Percentiles rank a stretch among this genome's conserved stretches.
Evolutionary conservation across 139 green algal genomes (phyloP).

Genomic region (Raphidocelis subcapitata): DNA sequence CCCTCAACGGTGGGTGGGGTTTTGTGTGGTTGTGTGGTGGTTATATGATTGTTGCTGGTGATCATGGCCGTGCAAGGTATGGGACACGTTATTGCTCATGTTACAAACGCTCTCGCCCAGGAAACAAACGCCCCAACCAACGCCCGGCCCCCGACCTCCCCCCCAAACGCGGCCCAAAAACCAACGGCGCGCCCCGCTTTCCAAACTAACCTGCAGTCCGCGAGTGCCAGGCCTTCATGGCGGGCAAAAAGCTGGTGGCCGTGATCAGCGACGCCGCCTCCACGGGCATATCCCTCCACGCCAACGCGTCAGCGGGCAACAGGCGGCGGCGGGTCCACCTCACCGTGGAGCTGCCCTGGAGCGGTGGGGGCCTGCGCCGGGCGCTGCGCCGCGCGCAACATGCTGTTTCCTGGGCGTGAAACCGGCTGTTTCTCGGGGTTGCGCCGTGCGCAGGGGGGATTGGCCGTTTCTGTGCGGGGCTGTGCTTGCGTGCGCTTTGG

Average conservation of each 20-base stretch:
- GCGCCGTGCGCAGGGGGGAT: no score
- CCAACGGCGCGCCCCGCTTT: no score
- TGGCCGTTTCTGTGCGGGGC: no score
- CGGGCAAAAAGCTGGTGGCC: conserved; percentile 84
- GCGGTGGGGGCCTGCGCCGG: no score
- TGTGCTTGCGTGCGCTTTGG: no score
- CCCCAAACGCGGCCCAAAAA: no score
- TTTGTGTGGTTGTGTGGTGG: conserved; percentile 1
- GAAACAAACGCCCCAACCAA: neutral
- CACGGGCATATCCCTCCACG: conserved; percentile 83
- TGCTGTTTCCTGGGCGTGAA: no score
- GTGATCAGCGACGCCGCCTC: conserved; percentile 90
- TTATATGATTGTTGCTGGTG: no score
- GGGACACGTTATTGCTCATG: neutral
- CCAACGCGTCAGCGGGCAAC: conserved; percentile 24
- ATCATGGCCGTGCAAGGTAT: no score
- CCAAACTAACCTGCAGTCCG: conserved; percentile 24
- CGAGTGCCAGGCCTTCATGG: conserved; percentile 81
- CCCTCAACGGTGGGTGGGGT: conserved; percentile 68
- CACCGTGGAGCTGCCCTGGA: conserved; percentile 92
- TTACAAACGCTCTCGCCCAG: neutral
- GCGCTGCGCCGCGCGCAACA: no score
- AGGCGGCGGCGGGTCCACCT: conserved; percentile 74
- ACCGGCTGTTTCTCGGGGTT: no score
- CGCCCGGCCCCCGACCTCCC: no score